phyloP scores from a whole-genome alignment of 129 eudicot species.

The Pittosporum tobira region DNA sequence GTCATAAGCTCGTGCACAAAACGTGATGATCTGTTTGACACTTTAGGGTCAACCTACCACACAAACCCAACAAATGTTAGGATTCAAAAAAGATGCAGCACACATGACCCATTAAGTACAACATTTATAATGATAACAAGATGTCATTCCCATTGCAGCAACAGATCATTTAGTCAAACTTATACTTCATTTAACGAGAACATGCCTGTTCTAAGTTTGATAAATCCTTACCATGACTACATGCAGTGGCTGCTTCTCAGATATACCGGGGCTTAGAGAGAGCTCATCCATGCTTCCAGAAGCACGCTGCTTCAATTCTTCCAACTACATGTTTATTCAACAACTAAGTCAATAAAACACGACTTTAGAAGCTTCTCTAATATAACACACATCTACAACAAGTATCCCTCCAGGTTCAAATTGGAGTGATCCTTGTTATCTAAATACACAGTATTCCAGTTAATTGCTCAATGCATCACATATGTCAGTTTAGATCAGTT shows the following conservation, averaged over 20 bases:
- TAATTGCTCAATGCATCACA: background rate
- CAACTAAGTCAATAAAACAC: background rate
- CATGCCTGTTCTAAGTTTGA: background rate
- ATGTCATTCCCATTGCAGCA: background rate
- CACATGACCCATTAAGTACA: background rate
- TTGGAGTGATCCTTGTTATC: too few species aligned
- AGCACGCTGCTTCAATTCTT: constrained; percentile 79
- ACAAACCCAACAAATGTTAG: constrained; percentile 1
- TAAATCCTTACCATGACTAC: constrained; percentile 80
- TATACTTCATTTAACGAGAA: background rate
- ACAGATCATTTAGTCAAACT: background rate
- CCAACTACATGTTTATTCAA: constrained; percentile 36
- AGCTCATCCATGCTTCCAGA: constrained; percentile 84
- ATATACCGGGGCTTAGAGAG: constrained; percentile 69
- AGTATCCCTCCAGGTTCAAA: too few species aligned
- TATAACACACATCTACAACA: background rate
- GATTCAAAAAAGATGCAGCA: background rate
- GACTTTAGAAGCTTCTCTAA: background rate
- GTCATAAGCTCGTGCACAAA: constrained; percentile 74
- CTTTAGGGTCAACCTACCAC: constrained; percentile 63
- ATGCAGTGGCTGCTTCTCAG: constrained; percentile 96
- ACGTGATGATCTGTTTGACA: constrained; percentile 58
- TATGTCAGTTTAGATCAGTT: background rate
- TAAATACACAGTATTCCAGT: too few species aligned
- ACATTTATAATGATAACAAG: background rate